phyloP scores from a whole-genome alignment of 495 filamentous ascomycete species.

The Eremomyces bilateralis region DNA sequence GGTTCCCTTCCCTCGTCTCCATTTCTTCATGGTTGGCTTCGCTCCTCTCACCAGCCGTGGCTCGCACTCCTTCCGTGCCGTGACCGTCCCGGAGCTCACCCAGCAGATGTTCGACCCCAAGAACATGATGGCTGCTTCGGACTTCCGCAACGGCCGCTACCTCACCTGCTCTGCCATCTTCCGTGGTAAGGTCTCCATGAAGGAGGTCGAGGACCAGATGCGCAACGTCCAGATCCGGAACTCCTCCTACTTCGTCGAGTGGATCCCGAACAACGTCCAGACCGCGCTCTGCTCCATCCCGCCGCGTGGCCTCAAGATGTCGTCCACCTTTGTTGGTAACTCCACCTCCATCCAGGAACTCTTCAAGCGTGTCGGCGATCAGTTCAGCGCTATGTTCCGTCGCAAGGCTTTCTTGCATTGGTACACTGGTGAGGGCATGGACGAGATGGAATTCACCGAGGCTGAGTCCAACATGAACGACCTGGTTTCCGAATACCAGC shows the following conservation, averaged over 20 bases:
- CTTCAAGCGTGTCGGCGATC: slow-evolving; percentile 99
- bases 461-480: slow-evolving; percentile 99
- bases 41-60: slow-evolving; percentile 95
- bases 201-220: slow-evolving; percentile 99
- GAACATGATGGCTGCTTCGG: slow-evolving; percentile 99
- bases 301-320: slow-evolving; percentile 96
- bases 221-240: slow-evolving; percentile 99
- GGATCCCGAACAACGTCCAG: slow-evolving; percentile 99
- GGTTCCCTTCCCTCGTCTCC: slow-evolving; percentile 99
- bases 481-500: slow-evolving; percentile 98
- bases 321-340: slow-evolving; percentile 97
- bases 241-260: slow-evolving; percentile 98
- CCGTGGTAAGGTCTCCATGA: slow-evolving; percentile 99
- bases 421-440: slow-evolving; percentile 99
- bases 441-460: slow-evolving; percentile 99
- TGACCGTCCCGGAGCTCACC: slow-evolving; percentile 94
- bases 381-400: slow-evolving; percentile 99
- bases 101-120: slow-evolving; percentile 99
- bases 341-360: slow-evolving; percentile 99
- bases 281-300: slow-evolving; percentile 99
- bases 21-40: slow-evolving; percentile 99
- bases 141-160: slow-evolving; percentile 99
- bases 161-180: slow-evolving; percentile 99
- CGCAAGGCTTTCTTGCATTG: slow-evolving; percentile 99
- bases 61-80: slow-evolving; percentile 84